Evolutionary conservation across 164 flowering plant genomes (phyloP), one percentile per base, ranked within the genome.

Genomic region (Tetrastigma voinierianum): DNA sequence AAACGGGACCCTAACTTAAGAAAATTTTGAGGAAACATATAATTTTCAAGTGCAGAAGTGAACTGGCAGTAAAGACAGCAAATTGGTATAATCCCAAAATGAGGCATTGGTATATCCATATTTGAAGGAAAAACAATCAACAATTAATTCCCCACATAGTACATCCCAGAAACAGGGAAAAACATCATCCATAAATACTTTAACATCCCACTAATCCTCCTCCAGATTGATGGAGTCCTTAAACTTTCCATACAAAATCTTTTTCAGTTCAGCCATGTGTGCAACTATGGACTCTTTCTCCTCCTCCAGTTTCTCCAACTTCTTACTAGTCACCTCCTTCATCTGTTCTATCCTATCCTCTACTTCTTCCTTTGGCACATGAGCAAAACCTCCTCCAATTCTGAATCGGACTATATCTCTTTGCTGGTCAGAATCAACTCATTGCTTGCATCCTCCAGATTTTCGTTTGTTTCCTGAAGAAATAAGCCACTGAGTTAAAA

Each of bases 161-260:
- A 32, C 40, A 16, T 2, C 23, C 44, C 10, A 48, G 43, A 1
- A 23, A 23, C 2, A 45, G 7, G 51, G 55, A 48, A 48, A 62
- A 18, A 14, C 51, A 24, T n/a, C n/a, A n/a, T n/a, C n/a, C n/a
- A n/a, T n/a, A n/a, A 32, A 32, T 32, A 7, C 40, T 32, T 32
- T 4, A 32, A 32, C 40, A 3, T 32, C 40, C 21, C 14, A 59
- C 74, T 67, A 91, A 63, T 94, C 97, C 78, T 94, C 97, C 79
- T 94, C 98, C 44, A 94, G 87, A 72, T 95, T 95, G 74, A 95
- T 92, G 12, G 98, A 92, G 72, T 95, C 97, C 70, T 84, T 86
- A 80, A 95, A 95, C 75, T 95, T 95, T 1, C 84, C 96, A 61
- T 95, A 95, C 65, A 95, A 70, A 63, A 92, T 79, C 69, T 86